Evolutionary conservation across 164 flowering plant species (phyloP), one percentile per base, ranked within the genome.

Genomic region (Platanus orientalis): DNA sequence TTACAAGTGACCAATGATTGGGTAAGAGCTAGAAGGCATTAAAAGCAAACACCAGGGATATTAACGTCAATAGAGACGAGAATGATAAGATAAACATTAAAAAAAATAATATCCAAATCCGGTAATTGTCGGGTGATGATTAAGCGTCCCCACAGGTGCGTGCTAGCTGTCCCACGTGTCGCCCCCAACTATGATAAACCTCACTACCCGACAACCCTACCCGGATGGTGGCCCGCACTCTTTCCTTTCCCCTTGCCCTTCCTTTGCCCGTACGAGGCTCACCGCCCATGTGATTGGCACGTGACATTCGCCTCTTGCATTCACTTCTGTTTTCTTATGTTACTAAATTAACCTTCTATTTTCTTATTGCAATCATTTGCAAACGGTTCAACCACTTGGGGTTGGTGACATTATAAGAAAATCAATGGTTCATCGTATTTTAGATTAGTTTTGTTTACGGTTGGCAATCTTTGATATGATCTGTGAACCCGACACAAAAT

Each of bases 81-180:
- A 7, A 17, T 27, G 7, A 20, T 49, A 36, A n/a, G n/a, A n/a
- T n/a, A n/a, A n/a, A n/a, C n/a, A n/a, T n/a, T n/a, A n/a, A n/a
- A n/a, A n/a, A n/a, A n/a, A n/a, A n/a, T n/a, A n/a, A n/a, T n/a
- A 40, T 56, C 45, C 5, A 34, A 54, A 47, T 52, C 69, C 77
- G 84, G 82, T 83, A 66, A 67, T 73, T 85, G 84, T 81, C 73
- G 84, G 84, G 72, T 69, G 76, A 79, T 79, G 85, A 81, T 81
- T 75, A 63, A 56, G 79, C 81, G 83, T 77, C 84, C 81, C 84
- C 80, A 78, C 78, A 71, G 58, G 74, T 62, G 81, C 80, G 73
- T 75, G 82, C 69, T 79, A 81, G 82, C 75, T 81, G 82, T 77
- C 87, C 87, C 87, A 80, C 81, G 86, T 83, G 84, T 83, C 57